These are phyloP conservation scores for Russula compacta DNA, from an alignment of 768 basidiomycete genomes.

Conservation along the genomic window DNA sequence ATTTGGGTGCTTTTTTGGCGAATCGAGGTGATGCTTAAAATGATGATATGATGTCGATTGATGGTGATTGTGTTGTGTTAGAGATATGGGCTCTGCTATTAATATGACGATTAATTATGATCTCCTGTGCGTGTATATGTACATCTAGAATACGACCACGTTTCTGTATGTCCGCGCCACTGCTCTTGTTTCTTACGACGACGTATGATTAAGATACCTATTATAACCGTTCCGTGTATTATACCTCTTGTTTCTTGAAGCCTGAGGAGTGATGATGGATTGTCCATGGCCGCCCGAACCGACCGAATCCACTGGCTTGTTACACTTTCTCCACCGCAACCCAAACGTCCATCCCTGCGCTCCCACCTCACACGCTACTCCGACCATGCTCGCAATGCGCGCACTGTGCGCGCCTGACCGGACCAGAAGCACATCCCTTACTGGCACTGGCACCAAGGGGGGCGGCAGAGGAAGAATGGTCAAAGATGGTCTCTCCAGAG, in stretches of 20 bases:
- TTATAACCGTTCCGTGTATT: no score
- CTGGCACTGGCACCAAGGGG: neutral
- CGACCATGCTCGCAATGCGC: conserved; percentile 3
- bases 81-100: neutral
- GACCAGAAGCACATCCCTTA: neutral
- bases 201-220: no score
- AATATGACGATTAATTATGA: neutral
- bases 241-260: no score
- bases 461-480: neutral
- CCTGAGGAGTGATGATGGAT: no score
- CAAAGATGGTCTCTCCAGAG: neutral
- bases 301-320: neutral
- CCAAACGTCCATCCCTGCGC: no score
- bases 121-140: neutral
- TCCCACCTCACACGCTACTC: neutral
- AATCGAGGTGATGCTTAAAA: conserved; percentile 5
- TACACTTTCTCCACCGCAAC: neutral
- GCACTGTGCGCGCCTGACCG: neutral
- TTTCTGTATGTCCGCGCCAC: neutral
- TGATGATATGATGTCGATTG: neutral
- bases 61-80: neutral
- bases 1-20: conserved; percentile 15
- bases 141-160: neutral
- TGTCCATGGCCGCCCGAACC: neutral
- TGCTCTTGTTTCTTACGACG: no score